Conservation (phyloP, 2,329 filamentous ascomycete genomes). For the Alternaria sp. region DNA sequence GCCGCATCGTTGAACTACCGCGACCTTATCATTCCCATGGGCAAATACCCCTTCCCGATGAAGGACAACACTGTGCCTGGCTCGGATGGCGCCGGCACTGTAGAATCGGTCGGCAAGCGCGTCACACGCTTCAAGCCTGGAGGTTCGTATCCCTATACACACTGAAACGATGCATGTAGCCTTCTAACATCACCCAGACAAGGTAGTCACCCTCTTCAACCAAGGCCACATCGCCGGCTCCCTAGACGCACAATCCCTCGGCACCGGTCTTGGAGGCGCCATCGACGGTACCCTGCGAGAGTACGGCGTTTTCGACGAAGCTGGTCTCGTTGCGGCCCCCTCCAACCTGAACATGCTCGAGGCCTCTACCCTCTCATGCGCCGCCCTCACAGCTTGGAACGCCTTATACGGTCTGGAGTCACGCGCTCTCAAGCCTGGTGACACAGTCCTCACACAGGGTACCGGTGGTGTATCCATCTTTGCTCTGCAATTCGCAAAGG, state of each 20-base stretch:
- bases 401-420: constrained; percentile 58
- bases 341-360: constrained; percentile 58
- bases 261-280: constrained; percentile 70
- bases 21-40: constrained; percentile 56
- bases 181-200: constrained; percentile 48
- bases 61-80: constrained; percentile 52
- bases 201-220: constrained; percentile 69
- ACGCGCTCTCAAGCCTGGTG: constrained; percentile 45
- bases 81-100: constrained; percentile 61
- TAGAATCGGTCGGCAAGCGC: constrained; percentile 60
- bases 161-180: background rate
- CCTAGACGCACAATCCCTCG: constrained; percentile 47
- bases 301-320: constrained; percentile 70
- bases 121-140: constrained; percentile 63
- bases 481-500: constrained; percentile 63
- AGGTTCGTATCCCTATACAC: constrained; percentile 30
- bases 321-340: constrained; percentile 70
- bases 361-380: constrained; percentile 56
- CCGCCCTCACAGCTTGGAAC: constrained; percentile 58
- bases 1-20: constrained; percentile 58
- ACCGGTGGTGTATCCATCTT: constrained; percentile 73
- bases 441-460: constrained; percentile 69
- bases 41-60: constrained; percentile 54
- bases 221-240: constrained; percentile 61
- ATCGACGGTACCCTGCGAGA: constrained; percentile 72